These are phyloP conservation scores for Lagenidium giganteum DNA, from an alignment of 352 stramenopile genomes.

Conservation along the genomic window DNA sequence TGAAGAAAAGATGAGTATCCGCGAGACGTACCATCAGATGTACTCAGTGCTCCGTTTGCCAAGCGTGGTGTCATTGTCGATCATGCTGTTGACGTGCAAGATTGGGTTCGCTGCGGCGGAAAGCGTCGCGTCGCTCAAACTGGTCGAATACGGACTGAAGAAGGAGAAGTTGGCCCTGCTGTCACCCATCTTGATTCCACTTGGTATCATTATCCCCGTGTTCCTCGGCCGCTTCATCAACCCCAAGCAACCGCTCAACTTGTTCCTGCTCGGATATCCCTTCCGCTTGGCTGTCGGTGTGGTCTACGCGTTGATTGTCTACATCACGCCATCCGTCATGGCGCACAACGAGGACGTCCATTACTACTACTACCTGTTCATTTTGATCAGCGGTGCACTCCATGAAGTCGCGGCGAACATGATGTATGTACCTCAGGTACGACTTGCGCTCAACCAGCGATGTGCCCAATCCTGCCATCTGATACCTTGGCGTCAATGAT, in stretches of 20 bases:
- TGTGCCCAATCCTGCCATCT: not conserved
- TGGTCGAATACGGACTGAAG: slow-evolving; percentile 88
- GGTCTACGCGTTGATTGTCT: slow-evolving; percentile 80
- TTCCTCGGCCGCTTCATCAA: slow-evolving; percentile 76
- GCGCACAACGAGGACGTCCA: slow-evolving; percentile 63
- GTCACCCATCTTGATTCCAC: slow-evolving; percentile 80
- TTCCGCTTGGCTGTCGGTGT: slow-evolving; percentile 80
- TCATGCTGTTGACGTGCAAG: slow-evolving; percentile 90
- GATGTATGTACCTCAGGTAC: slow-evolving; percentile 87
- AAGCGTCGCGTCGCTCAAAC: slow-evolving; percentile 89
- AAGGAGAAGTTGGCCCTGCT: slow-evolving; percentile 91
- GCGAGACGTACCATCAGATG: slow-evolving; percentile 90
- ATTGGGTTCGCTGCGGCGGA: slow-evolving; percentile 91
- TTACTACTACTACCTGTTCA: slow-evolving; percentile 74
- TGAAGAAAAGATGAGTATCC: slow-evolving; percentile 75
- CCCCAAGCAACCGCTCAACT: slow-evolving; percentile 55
- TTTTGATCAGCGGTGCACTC: slow-evolving; percentile 59
- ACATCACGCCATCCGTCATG: slow-evolving; percentile 76
- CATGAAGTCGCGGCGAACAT: slow-evolving; percentile 87
- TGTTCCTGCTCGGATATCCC: slow-evolving; percentile 82
- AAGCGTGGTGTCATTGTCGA: slow-evolving; percentile 77
- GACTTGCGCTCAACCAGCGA: not conserved
- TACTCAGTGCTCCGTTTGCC: slow-evolving; percentile 80
- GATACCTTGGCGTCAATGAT: not conserved
- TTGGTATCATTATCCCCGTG: slow-evolving; percentile 86